Conservation (phyloP, 495 filamentous ascomycete species). For the Neurospora pannonica region DNA sequence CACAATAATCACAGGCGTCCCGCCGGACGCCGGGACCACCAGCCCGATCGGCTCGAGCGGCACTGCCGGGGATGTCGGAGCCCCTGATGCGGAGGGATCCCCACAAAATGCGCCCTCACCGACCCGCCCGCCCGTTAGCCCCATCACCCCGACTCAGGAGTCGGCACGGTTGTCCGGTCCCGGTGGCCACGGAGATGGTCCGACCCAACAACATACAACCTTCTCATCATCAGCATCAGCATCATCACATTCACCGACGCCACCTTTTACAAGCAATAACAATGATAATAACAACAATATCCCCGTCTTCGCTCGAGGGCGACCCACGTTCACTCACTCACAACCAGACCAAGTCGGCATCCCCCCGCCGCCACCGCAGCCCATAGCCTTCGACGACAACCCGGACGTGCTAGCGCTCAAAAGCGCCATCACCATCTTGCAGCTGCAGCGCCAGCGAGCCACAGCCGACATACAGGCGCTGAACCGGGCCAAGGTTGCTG, state of each 20-base stretch:
- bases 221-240: neutral
- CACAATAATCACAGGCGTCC: conserved; percentile 12
- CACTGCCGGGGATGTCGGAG: neutral
- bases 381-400: conserved; percentile 68
- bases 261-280: neutral
- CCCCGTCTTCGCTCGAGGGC: conserved; percentile 20
- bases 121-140: conserved; percentile 31
- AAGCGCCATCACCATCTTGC: conserved; percentile 69
- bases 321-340: conserved; percentile 33
- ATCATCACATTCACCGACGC: neutral
- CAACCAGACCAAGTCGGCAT: conserved; percentile 29
- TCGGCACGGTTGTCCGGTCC: conserved; percentile 9
- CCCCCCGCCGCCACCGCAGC: conserved; percentile 46
- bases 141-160: conserved; percentile 33
- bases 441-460: conserved; percentile 70
- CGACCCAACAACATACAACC: neutral
- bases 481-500: conserved; percentile 51
- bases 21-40: conserved; percentile 1
- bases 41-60: neutral
- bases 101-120: conserved; percentile 19
- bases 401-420: conserved; percentile 77
- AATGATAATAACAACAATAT: neutral
- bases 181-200: neutral
- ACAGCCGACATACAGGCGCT: conserved; percentile 59
- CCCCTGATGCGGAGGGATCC: neutral